Conservation (phyloP, 78 protist species). For the Dictyostelium capitatum region DNA sequence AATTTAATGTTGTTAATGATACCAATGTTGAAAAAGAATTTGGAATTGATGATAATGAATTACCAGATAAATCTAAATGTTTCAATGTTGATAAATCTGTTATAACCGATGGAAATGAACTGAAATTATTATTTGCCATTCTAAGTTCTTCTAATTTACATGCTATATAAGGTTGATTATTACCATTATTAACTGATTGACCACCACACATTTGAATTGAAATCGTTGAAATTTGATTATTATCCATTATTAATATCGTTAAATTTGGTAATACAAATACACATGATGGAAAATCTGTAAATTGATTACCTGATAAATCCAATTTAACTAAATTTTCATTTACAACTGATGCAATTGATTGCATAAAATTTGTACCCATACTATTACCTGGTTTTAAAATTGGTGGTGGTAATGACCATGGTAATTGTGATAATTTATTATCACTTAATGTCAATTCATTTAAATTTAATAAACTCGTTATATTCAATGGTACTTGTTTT, state of each 20-base stretch:
- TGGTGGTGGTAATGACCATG: conserved; percentile 46
- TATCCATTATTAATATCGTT: not conserved
- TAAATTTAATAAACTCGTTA: not conserved
- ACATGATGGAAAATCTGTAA: conserved; percentile 19
- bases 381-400: not conserved
- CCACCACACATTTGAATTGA: not conserved
- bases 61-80: conserved; percentile 35
- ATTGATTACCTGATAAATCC: conserved; percentile 15
- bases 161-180: not conserved
- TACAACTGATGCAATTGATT: not conserved
- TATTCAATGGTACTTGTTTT: not conserved
- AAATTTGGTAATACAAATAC: conserved; percentile 29
- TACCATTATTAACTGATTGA: not conserved
- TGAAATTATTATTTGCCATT: conserved; percentile 24
- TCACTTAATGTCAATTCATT: not conserved
- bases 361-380: not conserved
- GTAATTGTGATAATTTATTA: conserved; percentile 15
- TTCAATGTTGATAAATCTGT: conserved; percentile 20
- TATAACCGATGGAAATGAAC: not conserved
- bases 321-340: not conserved
- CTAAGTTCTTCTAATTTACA: conserved; percentile 20
- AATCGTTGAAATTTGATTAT: conserved; percentile 8
- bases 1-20: not conserved
- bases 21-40: conserved; percentile 8
- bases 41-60: conserved; percentile 26